A percentile compares a stretch with the other conserved stretches of the same genome.
Evolutionary conservation across 805 yeast genomes (phyloP).

Genomic region (Cyberlindnera subsufficiens): DNA sequence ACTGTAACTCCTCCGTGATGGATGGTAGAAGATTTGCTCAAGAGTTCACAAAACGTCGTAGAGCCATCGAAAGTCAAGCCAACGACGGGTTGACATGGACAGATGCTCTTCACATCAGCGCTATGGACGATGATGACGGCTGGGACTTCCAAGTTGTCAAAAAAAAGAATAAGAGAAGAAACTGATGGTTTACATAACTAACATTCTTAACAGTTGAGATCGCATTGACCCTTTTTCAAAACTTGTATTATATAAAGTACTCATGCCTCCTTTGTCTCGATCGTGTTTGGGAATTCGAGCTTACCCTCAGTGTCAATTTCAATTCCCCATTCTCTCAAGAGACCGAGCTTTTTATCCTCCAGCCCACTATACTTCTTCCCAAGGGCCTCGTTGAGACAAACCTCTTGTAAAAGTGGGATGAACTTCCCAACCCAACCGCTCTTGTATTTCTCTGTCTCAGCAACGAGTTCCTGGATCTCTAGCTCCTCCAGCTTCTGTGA

Average conservation of each 20-base stretch:
- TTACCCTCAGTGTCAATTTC: constrained; percentile 13
- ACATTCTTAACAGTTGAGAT: neutral
- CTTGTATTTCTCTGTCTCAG: constrained; percentile 67
- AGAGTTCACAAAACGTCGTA: constrained; percentile 79
- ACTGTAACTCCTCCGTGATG: constrained; percentile 81
- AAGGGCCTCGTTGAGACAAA: constrained; percentile 87
- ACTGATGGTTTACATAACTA: constrained; percentile 11
- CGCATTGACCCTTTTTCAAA: neutral
- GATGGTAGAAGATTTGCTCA: constrained; percentile 93
- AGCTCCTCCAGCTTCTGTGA: constrained; percentile 74
- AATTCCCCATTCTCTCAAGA: constrained; percentile 29
- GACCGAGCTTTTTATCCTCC: constrained; percentile 30
- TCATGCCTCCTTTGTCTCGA: neutral
- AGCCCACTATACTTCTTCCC: constrained; percentile 57
- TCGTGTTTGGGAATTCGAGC: constrained; percentile 12
- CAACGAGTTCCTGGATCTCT: constrained; percentile 71
- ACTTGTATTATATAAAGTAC: no score
- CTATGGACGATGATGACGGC: constrained; percentile 40
- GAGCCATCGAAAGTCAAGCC: constrained; percentile 54
- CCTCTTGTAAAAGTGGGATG: constrained; percentile 78
- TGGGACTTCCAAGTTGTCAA: constrained; percentile 64
- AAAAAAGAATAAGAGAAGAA: constrained; percentile 46
- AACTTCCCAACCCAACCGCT: constrained; percentile 77
- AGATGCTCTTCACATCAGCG: constrained; percentile 49
- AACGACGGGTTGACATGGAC: constrained; percentile 61